Base-by-base conservation (phyloP, 2,329 filamentous ascomycete genomes). In the Exophiala aquamarina region DNA sequence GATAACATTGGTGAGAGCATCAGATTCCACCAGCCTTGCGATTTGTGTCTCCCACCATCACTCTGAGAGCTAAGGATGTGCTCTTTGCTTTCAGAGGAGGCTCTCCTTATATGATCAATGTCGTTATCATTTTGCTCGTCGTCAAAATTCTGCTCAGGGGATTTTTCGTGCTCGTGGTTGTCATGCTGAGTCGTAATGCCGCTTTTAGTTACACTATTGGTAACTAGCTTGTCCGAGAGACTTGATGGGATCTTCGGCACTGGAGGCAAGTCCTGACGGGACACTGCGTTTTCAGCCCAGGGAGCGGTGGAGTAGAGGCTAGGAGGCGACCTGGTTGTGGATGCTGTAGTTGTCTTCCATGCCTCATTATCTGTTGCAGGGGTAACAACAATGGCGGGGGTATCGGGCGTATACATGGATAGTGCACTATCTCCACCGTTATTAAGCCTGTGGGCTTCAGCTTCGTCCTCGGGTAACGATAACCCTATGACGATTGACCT, bases 11-110 rank as follows among this genome's bases (percentile, higher is more conserved):
- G 73, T 1, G 72, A 73, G 2, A 73, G 64, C 17, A 75, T 60
- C 36, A 69, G 65, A 20, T 68, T 75, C 73, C 73, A 76, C 73
- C 73, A 76, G 14, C 73, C 73, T 47, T 74, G 69, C 0, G 73
- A 75, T 19, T 66, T 61, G 21, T 64, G 72, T 37, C 68, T 62
- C 32, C 61, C 66, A 3, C 11, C 52, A n/a, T 57, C 49, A 11
- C 23, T 18, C 13, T 49, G 49, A 13, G 57, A 6, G 58, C 59
- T 28, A 57, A 67, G 54, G 3, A 64, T 62, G n/a, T 57, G 56
- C 23, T 63, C 52, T 36, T 56, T 54, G 34, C 60, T 64, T 34
- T 66, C 65, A 21, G 60, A 58, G 14, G 62, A 67, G 18, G 29
- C 23, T 41, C 52, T 46, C 10, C 31, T 17, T n/a, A 28, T 9